Base-by-base conservation (phyloP, 345 rosid species). In the Citropsis articulata region DNA sequence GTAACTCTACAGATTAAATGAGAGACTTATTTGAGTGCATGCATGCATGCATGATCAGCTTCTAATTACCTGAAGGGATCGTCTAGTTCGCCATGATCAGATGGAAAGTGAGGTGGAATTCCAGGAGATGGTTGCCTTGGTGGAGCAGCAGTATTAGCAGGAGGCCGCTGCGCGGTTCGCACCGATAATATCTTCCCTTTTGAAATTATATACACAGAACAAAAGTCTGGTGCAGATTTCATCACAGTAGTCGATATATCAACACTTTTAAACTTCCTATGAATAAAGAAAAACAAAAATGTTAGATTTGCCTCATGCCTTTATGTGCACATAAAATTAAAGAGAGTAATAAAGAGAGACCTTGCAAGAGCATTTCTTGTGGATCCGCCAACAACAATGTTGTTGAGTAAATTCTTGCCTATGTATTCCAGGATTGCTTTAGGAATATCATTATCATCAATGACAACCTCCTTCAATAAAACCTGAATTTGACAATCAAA, bases 191-290 rank as follows among this genome's bases (percentile, higher is more conserved):
- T 76, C 86, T 90, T 95, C 77, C 99, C 98, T 82, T 93, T 93
- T n/a, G 89, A 78, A 78, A 95, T 91, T 13, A 95, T 91, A 56
- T 85, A 93, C 5, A 92, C 85, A 25, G 92, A 88, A 83, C 98
- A 95, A 75, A 89, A 93, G 53, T 90, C 94, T 5, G 94, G 99
- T 0, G 90, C 86, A 21, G 80, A 66, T 83, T 90, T 95, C 73
- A 88, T 76, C 27, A 92, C 16, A 18, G 69, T 72, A 50, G 88
- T 57, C 13, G 94, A 78, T 42, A 95, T 79, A 71, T 95, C 94
- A 71, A 81, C 79, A 21, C 77, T 69, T 75, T 85, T 91, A 84
- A 87, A 84, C 86, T 91, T 93, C 73, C 91, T 78, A 24, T 25
- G 9, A 22, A 57, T 22, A 55, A 36, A 36, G 40, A 9, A 5